Evolutionary conservation across 495 filamentous ascomycete species (phyloP).

Genomic region (Penicillium fimorum): DNA sequence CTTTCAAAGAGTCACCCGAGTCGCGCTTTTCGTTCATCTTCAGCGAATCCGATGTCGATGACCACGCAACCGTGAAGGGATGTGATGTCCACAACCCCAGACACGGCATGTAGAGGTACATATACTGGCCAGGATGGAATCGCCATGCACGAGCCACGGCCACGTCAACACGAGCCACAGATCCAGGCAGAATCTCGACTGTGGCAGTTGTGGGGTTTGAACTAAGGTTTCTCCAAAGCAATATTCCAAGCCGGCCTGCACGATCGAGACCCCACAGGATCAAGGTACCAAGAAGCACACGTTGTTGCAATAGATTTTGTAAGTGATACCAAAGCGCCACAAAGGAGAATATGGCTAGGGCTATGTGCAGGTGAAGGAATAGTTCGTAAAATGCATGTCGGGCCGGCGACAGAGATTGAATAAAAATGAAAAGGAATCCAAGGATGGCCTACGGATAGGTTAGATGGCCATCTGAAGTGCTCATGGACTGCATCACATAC

Average conservation of each 20-base stretch:
- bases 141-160: constrained; percentile 48
- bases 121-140: constrained; percentile 53
- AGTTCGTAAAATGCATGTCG: constrained; percentile 60
- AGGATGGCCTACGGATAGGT: constrained; percentile 33
- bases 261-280: constrained; percentile 50
- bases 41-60: constrained; percentile 18
- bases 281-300: constrained; percentile 38
- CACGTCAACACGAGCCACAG: constrained; percentile 50
- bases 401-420: constrained; percentile 52
- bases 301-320: constrained; percentile 41
- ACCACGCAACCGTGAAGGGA: constrained; percentile 59
- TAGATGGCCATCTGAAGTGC: neutral
- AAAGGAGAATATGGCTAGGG: constrained; percentile 47
- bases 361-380: constrained; percentile 55
- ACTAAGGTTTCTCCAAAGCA: constrained; percentile 61
- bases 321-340: constrained; percentile 57
- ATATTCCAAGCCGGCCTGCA: constrained; percentile 44
- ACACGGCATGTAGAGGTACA: constrained; percentile 55
- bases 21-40: constrained; percentile 27
- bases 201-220: constrained; percentile 44
- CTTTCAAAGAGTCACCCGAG: constrained; percentile 36
- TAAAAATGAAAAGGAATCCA: constrained; percentile 46
- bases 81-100: constrained; percentile 54
- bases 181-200: constrained; percentile 52
- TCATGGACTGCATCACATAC: constrained; percentile 23